Conservation (phyloP, 2,329 filamentous ascomycete genomes). For the Penicillium sclerotiorum region DNA sequence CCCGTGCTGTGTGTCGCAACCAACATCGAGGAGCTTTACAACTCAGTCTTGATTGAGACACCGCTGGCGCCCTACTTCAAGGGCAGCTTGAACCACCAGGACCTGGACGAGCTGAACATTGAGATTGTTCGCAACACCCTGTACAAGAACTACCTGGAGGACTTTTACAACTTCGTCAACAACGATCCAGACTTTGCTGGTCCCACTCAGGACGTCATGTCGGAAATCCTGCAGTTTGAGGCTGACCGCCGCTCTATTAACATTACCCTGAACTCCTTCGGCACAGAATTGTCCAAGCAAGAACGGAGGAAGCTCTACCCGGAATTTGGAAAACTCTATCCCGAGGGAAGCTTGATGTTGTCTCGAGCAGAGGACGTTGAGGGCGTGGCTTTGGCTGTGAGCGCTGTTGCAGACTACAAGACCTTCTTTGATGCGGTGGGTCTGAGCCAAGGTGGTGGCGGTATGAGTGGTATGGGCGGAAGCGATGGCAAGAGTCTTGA, state of each 20-base stretch:
- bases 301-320: slow-evolving; percentile 97
- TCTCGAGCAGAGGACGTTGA: slow-evolving; percentile 94
- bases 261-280: slow-evolving; percentile 98
- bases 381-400: slow-evolving; percentile 88
- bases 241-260: slow-evolving; percentile 96
- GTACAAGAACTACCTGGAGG: slow-evolving; percentile 99
- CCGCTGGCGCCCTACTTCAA: slow-evolving; percentile 97
- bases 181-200: slow-evolving; percentile 81
- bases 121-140: slow-evolving; percentile 98
- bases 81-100: slow-evolving; percentile 90
- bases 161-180: slow-evolving; percentile 95
- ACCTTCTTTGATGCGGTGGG: slow-evolving; percentile 92
- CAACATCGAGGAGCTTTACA: slow-evolving; percentile 98
- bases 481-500: slow-evolving; percentile 88
- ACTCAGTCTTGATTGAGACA: slow-evolving; percentile 95
- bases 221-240: slow-evolving; percentile 93
- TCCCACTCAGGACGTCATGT: slow-evolving; percentile 92
- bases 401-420: slow-evolving; percentile 92
- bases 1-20: slow-evolving; percentile 96
- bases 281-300: slow-evolving; percentile 89
- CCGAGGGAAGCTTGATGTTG: slow-evolving; percentile 92
- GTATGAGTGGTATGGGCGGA: slow-evolving; percentile 76
- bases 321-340: slow-evolving; percentile 84
- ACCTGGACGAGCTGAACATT: slow-evolving; percentile 97
- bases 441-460: slow-evolving; percentile 71